Conservation (phyloP, 768 basidiomycete species). For the Russula virescens region DNA sequence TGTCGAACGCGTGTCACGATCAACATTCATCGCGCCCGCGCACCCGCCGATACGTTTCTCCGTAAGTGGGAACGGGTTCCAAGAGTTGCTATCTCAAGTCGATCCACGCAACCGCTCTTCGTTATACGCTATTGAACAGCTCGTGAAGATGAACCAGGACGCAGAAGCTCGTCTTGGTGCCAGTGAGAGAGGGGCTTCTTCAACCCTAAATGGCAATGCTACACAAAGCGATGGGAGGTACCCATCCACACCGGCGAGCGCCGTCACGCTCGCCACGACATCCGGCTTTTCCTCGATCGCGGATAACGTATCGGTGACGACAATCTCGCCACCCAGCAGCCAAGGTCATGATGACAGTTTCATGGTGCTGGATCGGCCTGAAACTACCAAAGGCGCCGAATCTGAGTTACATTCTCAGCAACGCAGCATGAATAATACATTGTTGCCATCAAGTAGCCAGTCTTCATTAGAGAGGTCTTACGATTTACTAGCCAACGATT, state of each 20-base stretch:
- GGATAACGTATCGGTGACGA: constrained; percentile 27
- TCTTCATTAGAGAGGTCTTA: constrained; percentile 1
- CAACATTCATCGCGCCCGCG: constrained; percentile 82
- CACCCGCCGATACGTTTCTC: constrained; percentile 91
- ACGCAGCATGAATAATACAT: background rate
- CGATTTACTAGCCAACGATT: constrained; percentile 20
- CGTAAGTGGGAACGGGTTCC: constrained; percentile 76
- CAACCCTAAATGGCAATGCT: constrained; percentile 2
- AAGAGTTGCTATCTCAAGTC: constrained; percentile 59
- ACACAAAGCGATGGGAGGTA: constrained; percentile 13
- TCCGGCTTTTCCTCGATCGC: constrained; percentile 1
- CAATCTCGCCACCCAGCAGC: constrained; percentile 17
- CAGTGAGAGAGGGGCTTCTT: constrained; percentile 14
- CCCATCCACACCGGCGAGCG: constrained; percentile 27
- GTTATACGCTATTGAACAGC: constrained; percentile 39
- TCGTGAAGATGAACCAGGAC: constrained; percentile 36
- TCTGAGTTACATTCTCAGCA: no score
- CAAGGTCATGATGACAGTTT: constrained; percentile 13
- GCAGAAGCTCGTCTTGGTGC: constrained; percentile 10
- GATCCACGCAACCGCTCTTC: constrained; percentile 34
- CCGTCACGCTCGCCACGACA: constrained; percentile 24
- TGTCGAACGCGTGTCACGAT: constrained; percentile 58
- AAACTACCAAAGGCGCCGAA: background rate
- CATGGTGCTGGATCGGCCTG: background rate
- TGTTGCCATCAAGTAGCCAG: background rate